Evolutionary conservation across 2,329 filamentous ascomycete species (phyloP), one percentile per base, ranked within the genome.

Genomic region (Ceratocystis colombiana): DNA sequence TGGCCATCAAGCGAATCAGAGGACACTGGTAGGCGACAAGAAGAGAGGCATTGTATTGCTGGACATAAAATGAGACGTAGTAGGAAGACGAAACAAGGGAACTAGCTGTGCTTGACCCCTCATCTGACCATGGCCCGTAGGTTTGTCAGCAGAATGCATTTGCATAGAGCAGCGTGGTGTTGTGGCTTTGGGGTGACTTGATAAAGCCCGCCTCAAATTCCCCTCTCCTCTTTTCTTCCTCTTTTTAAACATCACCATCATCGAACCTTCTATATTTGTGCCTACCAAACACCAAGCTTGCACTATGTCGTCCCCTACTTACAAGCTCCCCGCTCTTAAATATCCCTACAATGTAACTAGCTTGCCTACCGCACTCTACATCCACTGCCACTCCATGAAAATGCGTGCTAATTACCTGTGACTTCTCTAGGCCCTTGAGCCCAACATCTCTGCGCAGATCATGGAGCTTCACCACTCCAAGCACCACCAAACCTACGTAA

Each of bases 381-480:
- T 10, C 25, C 22, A 33, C 22, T 15, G 4, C 28, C 30, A 37
- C 7, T 57, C 10, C 30, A 30, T 28, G 30, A 33, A 12, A 20
- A 28, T 30, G 15, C 28, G 5, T 59, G 28, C 55, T 59, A 59
- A 59, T 12, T 17, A 33, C 5, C 28, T 8, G 55, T 37, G 28
- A 46, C 63, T 41, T 44, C 61, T 61, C 6, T 69, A 88, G 84
- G 87, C 86, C 44, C 79, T 89, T 62, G 86, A 89, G 74, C 87
- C 87, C 8, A 82, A 85, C 76, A 90, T 92, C 77, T 89, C 87
- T 44, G 79, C 79, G 71, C 83, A 90, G 74, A 92, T 90, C 75
- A 92, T 92, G 88, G 84, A 88, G 75, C 82, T 92, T 63, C 88
- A 92, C 75, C 88, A 92, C 77, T 77, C 79, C 75, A 90, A 89